These are phyloP conservation scores for Teunomyces aglyptinius DNA, from an alignment of 805 yeast genomes.

Conservation along the genomic window DNA sequence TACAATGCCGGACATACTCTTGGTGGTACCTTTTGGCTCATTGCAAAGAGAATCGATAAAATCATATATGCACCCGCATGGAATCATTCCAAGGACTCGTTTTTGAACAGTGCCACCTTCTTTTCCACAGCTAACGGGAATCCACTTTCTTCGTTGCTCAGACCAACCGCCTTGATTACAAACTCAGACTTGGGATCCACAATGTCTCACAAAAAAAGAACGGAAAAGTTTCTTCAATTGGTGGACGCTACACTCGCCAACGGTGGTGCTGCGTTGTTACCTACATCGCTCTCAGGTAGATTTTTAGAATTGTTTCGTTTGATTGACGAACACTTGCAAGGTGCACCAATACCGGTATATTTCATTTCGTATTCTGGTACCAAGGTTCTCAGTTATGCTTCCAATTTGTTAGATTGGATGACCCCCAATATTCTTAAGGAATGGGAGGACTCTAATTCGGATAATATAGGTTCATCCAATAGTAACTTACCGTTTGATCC, in stretches of 20 bases:
- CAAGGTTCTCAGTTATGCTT: constrained; percentile 74
- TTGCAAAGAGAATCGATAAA: constrained; percentile 71
- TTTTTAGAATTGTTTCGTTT: constrained; percentile 74
- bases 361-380: constrained; percentile 78
- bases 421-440: constrained; percentile 78
- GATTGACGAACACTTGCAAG: constrained; percentile 63
- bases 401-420: constrained; percentile 95
- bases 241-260: constrained; percentile 64
- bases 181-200: constrained; percentile 67
- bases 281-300: constrained; percentile 78
- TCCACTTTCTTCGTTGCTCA: constrained; percentile 58
- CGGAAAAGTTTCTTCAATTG: constrained; percentile 59
- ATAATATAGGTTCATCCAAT: constrained; percentile 21
- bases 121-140: constrained; percentile 52
- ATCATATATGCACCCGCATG: constrained; percentile 88
- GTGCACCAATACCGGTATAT: constrained; percentile 66
- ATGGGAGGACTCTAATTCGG: constrained; percentile 55
- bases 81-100: constrained; percentile 91
- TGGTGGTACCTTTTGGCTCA: constrained; percentile 90
- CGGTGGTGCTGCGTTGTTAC: constrained; percentile 81
- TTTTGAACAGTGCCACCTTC: constrained; percentile 69
- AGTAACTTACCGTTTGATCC: constrained; percentile 78
- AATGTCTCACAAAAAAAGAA: constrained; percentile 58
- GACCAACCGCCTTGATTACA: constrained; percentile 84
- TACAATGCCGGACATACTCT: constrained; percentile 88